Percentiles rank a stretch among this genome's conserved stretches.
These are phyloP conservation scores for Macrolepiota dolichaula DNA, from an alignment of 768 basidiomycete species.

Conservation along the genomic window DNA sequence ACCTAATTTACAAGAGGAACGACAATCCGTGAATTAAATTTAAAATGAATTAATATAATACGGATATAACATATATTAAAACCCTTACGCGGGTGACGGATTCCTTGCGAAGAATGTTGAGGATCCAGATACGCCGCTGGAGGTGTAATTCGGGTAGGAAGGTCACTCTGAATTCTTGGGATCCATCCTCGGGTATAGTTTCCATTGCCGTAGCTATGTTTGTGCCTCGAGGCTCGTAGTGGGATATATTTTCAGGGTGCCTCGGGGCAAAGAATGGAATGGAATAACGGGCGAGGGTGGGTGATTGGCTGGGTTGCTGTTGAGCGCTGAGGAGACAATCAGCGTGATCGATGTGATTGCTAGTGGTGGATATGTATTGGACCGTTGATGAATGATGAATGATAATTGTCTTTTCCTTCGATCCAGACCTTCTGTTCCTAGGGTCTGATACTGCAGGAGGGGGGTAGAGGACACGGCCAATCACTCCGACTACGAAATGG, in stretches of 20 bases:
- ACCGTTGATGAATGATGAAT: too few species aligned
- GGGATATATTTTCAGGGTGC: too few species aligned
- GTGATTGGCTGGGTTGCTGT: not conserved
- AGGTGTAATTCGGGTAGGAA: constrained; percentile 68
- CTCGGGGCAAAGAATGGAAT: not conserved
- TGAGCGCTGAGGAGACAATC: not conserved
- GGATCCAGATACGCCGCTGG: constrained; percentile 70
- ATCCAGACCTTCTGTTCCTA: too few species aligned
- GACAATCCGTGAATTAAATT: not conserved
- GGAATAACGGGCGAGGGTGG: not conserved
- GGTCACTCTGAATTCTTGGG: constrained; percentile 46
- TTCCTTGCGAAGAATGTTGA: constrained; percentile 59
- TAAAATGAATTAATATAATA: not conserved
- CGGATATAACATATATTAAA: not conserved
- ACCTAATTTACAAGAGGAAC: constrained; percentile 40
- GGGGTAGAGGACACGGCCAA: too few species aligned
- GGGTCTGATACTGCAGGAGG: too few species aligned
- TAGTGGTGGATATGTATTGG: too few species aligned
- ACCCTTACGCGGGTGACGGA: constrained; percentile 43
- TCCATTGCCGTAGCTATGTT: constrained; percentile 6
- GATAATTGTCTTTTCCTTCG: too few species aligned
- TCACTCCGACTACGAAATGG: too few species aligned
- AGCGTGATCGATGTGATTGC: not conserved
- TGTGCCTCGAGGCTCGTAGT: not conserved
- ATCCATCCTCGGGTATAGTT: constrained; percentile 11